Conservation (phyloP, 495 filamentous ascomycete species). For the Parachaetomium inaequale region DNA sequence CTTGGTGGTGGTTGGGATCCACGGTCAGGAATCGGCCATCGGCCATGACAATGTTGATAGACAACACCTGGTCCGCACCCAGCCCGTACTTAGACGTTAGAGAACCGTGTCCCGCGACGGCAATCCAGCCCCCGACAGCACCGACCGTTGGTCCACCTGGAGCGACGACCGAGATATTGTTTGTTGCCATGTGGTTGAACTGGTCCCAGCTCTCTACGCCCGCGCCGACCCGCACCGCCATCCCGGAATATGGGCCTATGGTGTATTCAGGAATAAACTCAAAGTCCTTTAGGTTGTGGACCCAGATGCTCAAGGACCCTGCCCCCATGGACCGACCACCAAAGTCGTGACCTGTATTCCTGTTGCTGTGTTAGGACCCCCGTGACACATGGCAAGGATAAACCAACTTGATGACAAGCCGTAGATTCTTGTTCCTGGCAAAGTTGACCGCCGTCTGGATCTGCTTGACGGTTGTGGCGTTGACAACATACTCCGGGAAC, state of each 20-base stretch:
- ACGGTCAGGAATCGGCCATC: conserved; percentile 54
- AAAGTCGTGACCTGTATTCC: conserved; percentile 69
- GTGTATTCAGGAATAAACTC: conserved; percentile 42
- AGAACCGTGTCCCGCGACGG: conserved; percentile 49
- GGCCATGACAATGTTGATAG: conserved; percentile 54
- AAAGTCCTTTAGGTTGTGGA: conserved; percentile 50
- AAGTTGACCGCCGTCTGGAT: conserved; percentile 60
- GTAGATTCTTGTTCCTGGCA: conserved; percentile 54
- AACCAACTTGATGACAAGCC: conserved; percentile 63
- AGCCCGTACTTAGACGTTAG: conserved; percentile 41
- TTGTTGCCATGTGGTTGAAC: conserved; percentile 33
- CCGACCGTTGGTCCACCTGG: conserved; percentile 52
- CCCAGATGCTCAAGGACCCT: conserved; percentile 58
- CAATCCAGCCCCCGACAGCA: conserved; percentile 48
- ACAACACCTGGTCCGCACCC: conserved; percentile 50
- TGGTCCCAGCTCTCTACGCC: conserved; percentile 48
- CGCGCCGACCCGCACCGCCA: conserved; percentile 44
- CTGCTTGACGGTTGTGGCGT: conserved; percentile 53
- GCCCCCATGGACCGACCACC: conserved; percentile 52
- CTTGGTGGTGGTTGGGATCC: conserved; percentile 45
- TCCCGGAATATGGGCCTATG: conserved; percentile 39
- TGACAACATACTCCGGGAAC: conserved; percentile 58
- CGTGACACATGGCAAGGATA: conserved; percentile 6
- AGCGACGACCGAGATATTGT: conserved; percentile 42
- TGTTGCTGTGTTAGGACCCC: conserved; percentile 22